Evolutionary conservation across 1,139 yeast genomes (phyloP).

Genomic region (Pichia sp.): DNA sequence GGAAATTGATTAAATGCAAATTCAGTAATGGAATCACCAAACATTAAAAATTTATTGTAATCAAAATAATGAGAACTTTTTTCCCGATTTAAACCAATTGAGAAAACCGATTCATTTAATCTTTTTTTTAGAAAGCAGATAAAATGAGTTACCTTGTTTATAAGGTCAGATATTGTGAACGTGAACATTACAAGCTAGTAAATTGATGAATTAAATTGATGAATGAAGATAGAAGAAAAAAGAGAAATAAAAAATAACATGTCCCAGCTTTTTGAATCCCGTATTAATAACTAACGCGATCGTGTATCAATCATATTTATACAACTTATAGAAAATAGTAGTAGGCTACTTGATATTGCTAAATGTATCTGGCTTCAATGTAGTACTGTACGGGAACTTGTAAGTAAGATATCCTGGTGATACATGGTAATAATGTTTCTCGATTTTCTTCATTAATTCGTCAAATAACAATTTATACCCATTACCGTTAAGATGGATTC

Average conservation of each 20-base stretch:
- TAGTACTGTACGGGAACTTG: conserved; percentile 10
- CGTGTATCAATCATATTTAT: too few species aligned
- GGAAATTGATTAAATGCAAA: conserved; percentile 34
- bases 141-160: background rate
- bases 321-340: background rate
- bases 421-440: conserved; percentile 38
- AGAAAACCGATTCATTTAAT: background rate
- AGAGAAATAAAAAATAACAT: too few species aligned
- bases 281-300: too few species aligned
- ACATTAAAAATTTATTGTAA: conserved; percentile 42
- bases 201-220: too few species aligned
- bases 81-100: background rate
- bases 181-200: too few species aligned
- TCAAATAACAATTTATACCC: conserved; percentile 51
- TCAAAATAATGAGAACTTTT: conserved; percentile 5
- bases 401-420: conserved; percentile 5
- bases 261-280: too few species aligned
- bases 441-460: conserved; percentile 35
- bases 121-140: background rate
- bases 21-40: conserved; percentile 69
- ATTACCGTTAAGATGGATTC: conserved; percentile 59
- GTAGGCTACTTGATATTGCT: conserved; percentile 1
- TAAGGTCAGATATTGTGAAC: background rate
- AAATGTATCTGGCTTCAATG: conserved; percentile 3
- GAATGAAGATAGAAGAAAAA: too few species aligned